phyloP scores from a whole-genome alignment of 768 basidiomycete species.

The Suillus subaureus region DNA sequence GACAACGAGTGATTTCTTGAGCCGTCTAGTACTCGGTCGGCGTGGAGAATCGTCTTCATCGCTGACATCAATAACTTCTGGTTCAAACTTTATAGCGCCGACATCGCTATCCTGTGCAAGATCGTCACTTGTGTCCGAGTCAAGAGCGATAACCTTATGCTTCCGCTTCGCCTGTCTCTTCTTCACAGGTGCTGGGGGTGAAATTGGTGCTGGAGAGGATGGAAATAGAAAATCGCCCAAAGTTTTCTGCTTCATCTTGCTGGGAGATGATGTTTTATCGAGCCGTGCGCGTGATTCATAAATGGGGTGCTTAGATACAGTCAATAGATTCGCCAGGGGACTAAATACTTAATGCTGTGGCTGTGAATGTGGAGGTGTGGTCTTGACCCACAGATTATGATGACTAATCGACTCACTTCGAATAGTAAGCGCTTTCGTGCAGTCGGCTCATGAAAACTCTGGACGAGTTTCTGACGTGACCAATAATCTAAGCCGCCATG shows the following conservation, averaged over 20 bases:
- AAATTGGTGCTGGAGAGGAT: constrained; percentile 25
- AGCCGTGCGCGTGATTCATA: neutral
- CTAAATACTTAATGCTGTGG: neutral
- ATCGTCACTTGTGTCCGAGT: constrained; percentile 22
- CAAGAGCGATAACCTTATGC: constrained; percentile 16
- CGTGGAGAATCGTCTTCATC: constrained; percentile 30
- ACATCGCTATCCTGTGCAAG: constrained; percentile 46
- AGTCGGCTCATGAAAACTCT: neutral
- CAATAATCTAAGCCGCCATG: constrained; percentile 1
- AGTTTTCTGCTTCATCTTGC: constrained; percentile 46
- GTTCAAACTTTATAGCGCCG: constrained; percentile 53
- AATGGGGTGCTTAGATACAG: neutral
- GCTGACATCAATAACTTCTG: constrained; percentile 25
- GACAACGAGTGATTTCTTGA: constrained; percentile 15
- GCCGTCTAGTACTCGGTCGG: constrained; percentile 21
- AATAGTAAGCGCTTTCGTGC: neutral
- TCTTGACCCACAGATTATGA: neutral
- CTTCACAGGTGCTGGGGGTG: constrained; percentile 15
- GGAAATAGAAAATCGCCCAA: constrained; percentile 38
- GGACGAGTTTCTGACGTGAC: neutral
- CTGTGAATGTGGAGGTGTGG: neutral
- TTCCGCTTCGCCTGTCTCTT: constrained; percentile 19
- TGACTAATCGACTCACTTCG: neutral
- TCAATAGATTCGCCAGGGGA: neutral
- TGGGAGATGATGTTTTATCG: constrained; percentile 27